phyloP scores from a whole-genome alignment of 345 rosid species.

The Limnanthes douglasii region DNA sequence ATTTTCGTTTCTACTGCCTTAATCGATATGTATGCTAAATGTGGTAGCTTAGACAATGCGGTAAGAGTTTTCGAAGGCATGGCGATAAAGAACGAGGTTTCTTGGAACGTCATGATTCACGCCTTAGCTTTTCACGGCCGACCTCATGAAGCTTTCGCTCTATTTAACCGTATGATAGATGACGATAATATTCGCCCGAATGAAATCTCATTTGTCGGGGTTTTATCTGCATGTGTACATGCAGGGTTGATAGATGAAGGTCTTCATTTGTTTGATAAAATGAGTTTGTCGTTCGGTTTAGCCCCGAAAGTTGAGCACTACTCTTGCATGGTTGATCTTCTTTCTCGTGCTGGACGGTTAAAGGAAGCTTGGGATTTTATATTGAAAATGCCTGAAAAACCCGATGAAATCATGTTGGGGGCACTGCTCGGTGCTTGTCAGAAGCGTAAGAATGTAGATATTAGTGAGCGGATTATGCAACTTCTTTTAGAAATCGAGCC shows the following conservation, averaged over 20 bases:
- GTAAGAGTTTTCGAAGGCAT: slow-evolving; percentile 48
- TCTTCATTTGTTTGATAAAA: slow-evolving; percentile 35
- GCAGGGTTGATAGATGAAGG: slow-evolving; percentile 70
- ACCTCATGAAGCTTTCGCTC: slow-evolving; percentile 43
- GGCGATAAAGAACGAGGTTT: slow-evolving; percentile 60
- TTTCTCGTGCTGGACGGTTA: slow-evolving; percentile 61
- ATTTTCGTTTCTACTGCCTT: slow-evolving; percentile 59
- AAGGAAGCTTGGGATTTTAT: slow-evolving; percentile 77
- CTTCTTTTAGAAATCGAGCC: slow-evolving; percentile 45
- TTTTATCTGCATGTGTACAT: slow-evolving; percentile 88
- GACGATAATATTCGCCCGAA: slow-evolving; percentile 32
- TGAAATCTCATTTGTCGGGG: slow-evolving; percentile 61
- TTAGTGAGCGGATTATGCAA: slow-evolving; percentile 37
- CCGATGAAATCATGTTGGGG: slow-evolving; percentile 59
- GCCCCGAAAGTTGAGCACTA: slow-evolving; percentile 74
- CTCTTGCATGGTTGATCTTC: slow-evolving; percentile 81
- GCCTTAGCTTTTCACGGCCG: slow-evolving; percentile 73
- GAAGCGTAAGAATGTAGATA: slow-evolving; percentile 30
- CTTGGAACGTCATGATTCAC: slow-evolving; percentile 88
- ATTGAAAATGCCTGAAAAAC: slow-evolving; percentile 62
- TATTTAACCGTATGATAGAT: slow-evolving; percentile 38
- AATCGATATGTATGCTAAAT: slow-evolving; percentile 84
- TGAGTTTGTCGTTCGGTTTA: slow-evolving; percentile 50
- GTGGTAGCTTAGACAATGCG: slow-evolving; percentile 62
- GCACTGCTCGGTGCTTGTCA: slow-evolving; percentile 82